A percentile compares a stretch with the other conserved stretches of the same genome.
Conservation (phyloP, 768 basidiomycete species). For the Panellus pusillus region DNA sequence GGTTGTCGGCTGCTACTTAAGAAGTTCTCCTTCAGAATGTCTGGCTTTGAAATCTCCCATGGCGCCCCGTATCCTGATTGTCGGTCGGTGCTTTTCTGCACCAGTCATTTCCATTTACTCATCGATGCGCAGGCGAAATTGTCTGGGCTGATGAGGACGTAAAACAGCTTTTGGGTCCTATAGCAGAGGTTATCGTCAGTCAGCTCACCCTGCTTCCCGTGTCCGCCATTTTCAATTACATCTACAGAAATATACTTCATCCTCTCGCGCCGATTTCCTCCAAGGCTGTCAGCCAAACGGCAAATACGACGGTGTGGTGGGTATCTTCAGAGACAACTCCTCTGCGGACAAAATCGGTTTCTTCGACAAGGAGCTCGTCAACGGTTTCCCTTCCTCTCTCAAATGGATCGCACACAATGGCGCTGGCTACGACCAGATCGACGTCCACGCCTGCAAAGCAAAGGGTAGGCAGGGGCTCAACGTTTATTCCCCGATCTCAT, state of each 20-base stretch:
- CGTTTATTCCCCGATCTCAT: not conserved
- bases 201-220: not conserved
- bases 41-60: conserved; percentile 13
- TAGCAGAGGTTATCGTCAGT: conserved; percentile 79
- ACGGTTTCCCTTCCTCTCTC: conserved; percentile 62
- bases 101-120: too few species aligned
- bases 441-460: conserved; percentile 70
- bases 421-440: conserved; percentile 89
- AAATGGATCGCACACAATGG: conserved; percentile 93
- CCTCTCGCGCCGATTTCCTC: conserved; percentile 68
- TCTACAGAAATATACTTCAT: conserved; percentile 53
- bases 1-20: conserved; percentile 2
- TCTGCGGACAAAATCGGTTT: conserved; percentile 66
- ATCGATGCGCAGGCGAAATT: conserved; percentile 51
- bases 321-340: conserved; percentile 76
- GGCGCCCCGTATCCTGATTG: conserved; percentile 31
- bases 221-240: conserved; percentile 31
- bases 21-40: not conserved
- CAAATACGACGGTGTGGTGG: conserved; percentile 72
- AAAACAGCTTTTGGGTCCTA: conserved; percentile 57
- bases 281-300: conserved; percentile 60
- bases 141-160: conserved; percentile 83
- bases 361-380: conserved; percentile 79
- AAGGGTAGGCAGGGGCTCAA: conserved; percentile 46
- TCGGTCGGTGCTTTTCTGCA: conserved; percentile 21